Evolutionary conservation across 2,329 filamentous ascomycete genomes (phyloP).

Genomic region (Monilinia fructicola): DNA sequence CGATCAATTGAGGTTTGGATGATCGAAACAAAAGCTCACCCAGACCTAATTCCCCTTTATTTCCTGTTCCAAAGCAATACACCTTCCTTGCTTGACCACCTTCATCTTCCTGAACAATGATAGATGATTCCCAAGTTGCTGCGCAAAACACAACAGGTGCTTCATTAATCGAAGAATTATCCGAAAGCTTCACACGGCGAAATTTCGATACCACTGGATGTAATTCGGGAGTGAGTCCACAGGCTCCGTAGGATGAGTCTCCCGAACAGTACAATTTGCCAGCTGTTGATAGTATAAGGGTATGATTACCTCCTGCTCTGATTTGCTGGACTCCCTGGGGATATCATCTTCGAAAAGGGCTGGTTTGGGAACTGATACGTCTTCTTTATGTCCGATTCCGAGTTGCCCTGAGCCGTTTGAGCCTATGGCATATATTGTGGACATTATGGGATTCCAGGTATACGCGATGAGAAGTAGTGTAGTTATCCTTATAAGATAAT

Average conservation of each 20-base stretch:
- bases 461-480: background rate
- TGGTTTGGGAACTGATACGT: constrained; percentile 65
- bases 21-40: constrained; percentile 54
- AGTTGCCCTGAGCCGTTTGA: constrained; percentile 78
- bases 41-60: constrained; percentile 71
- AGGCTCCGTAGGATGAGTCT: constrained; percentile 55
- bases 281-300: constrained; percentile 65
- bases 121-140: constrained; percentile 76
- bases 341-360: constrained; percentile 53
- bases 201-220: constrained; percentile 27
- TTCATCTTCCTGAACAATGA: constrained; percentile 55
- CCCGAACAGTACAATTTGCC: constrained; percentile 67
- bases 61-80: constrained; percentile 64
- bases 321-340: constrained; percentile 42
- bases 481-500: background rate
- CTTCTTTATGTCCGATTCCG: constrained; percentile 68
- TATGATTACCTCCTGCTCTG: constrained; percentile 80
- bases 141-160: constrained; percentile 50
- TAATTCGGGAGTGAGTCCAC: constrained; percentile 43
- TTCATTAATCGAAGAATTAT: constrained; percentile 35
- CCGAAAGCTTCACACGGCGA: constrained; percentile 29
- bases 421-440: constrained; percentile 65
- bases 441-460: constrained; percentile 43
- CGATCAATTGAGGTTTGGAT: constrained; percentile 50
- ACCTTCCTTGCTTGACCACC: constrained; percentile 49